phyloP scores from a whole-genome alignment of 805 yeast genomes.

The Lachancea waltii region DNA sequence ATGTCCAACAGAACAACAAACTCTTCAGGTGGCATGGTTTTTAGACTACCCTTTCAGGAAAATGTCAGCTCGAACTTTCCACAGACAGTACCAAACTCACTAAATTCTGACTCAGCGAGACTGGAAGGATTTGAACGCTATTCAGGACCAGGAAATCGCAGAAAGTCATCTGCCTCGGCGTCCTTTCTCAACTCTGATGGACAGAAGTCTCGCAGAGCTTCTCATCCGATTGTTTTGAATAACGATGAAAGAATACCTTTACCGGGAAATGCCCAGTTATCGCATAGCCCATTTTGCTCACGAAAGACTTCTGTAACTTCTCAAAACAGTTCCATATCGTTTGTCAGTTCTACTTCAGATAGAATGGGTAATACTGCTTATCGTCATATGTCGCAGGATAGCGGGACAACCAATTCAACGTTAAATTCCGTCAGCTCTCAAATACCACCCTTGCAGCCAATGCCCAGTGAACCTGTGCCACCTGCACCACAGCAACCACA shows the following conservation, averaged over 20 bases:
- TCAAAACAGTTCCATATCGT: constrained; percentile 26
- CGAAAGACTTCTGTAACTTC: constrained; percentile 37
- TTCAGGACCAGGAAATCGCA: constrained; percentile 1
- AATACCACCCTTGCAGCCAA: constrained; percentile 51
- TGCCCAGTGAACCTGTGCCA: constrained; percentile 10
- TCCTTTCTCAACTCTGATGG: neutral
- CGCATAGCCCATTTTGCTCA: constrained; percentile 22
- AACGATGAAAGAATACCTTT: neutral
- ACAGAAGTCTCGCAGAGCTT: constrained; percentile 18
- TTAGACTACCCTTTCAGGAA: constrained; percentile 61
- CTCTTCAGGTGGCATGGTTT: constrained; percentile 35
- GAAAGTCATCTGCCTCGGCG: constrained; percentile 7
- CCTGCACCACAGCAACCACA: constrained; percentile 13
- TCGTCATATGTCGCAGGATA: constrained; percentile 23
- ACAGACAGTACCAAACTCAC: neutral
- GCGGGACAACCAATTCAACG: constrained; percentile 6
- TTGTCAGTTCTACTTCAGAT: constrained; percentile 29
- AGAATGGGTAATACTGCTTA: constrained; percentile 28
- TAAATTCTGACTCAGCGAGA: neutral
- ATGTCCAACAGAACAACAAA: constrained; percentile 20
- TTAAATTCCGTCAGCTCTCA: constrained; percentile 4
- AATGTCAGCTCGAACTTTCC: constrained; percentile 2
- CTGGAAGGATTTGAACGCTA: constrained; percentile 1
- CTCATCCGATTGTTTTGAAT: constrained; percentile 18
- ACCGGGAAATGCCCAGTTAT: neutral